These are phyloP conservation scores for Trichosporon asahii DNA, from an alignment of 1,284 basidiomycete species.

Conservation along the genomic window DNA sequence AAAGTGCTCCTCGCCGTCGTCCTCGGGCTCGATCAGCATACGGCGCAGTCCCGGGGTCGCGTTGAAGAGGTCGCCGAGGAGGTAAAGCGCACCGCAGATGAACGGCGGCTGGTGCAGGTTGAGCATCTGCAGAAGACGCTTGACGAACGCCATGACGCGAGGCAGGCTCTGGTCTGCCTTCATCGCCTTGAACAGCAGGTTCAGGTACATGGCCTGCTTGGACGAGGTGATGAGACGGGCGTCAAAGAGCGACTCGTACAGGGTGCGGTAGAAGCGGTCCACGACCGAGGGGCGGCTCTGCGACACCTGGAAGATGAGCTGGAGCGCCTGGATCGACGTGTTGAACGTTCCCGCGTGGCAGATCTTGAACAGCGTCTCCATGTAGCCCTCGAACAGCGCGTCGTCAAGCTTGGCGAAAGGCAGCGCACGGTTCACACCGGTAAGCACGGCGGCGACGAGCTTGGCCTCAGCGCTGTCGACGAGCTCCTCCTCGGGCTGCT, in stretches of 20 bases:
- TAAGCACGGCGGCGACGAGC: slow-evolving; percentile 84
- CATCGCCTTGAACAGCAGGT: slow-evolving; percentile 87
- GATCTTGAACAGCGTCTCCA: slow-evolving; percentile 91
- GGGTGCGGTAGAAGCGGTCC: slow-evolving; percentile 83
- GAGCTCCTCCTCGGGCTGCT: slow-evolving; percentile 55
- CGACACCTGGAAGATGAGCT: slow-evolving; percentile 82
- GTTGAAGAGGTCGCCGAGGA: slow-evolving; percentile 68
- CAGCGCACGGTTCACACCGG: slow-evolving; percentile 90
- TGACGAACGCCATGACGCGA: slow-evolving; percentile 77
- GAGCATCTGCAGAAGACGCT: slow-evolving; percentile 82
- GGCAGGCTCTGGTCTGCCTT: slow-evolving; percentile 66
- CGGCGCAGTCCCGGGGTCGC: slow-evolving; percentile 66
- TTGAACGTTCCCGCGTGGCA: slow-evolving; percentile 90
- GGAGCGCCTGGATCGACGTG: slow-evolving; percentile 88
- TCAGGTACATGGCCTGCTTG: slow-evolving; percentile 97
- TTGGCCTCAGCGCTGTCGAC: slow-evolving; percentile 78
- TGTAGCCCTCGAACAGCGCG: slow-evolving; percentile 74
- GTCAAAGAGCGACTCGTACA: slow-evolving; percentile 88
- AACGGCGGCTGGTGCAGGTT: slow-evolving; percentile 77
- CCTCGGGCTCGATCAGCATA: slow-evolving; percentile 59
- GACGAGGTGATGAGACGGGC: slow-evolving; percentile 74
- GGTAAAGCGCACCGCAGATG: slow-evolving; percentile 76
- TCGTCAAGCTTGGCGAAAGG: slow-evolving; percentile 77
- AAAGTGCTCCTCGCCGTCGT: slow-evolving; percentile 57
- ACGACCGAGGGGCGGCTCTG: slow-evolving; percentile 57